phyloP scores from a whole-genome alignment of 768 basidiomycete species.

The Calocybe indica region DNA sequence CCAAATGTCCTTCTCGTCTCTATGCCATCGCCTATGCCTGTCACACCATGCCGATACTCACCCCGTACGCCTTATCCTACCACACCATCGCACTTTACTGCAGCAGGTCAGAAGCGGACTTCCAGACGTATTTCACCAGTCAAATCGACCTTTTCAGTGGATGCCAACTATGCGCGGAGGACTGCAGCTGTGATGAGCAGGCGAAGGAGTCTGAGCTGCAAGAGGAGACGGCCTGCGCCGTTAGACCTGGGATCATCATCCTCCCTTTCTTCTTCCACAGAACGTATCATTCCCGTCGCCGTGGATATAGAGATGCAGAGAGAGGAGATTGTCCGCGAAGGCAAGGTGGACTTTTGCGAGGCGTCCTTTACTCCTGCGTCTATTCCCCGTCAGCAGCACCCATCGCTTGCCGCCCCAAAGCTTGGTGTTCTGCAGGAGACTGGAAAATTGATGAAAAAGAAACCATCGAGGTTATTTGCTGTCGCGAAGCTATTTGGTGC shows the following conservation, averaged over 20 bases:
- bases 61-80: conserved; percentile 7
- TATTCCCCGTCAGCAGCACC: too few relatives aligned
- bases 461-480: too few relatives aligned
- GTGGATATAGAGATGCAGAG: conserved; percentile 1
- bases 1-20: too few relatives aligned
- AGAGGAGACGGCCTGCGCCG: conserved; percentile 30
- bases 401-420: too few relatives aligned
- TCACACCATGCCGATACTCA: not conserved
- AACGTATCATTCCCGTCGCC: conserved; percentile 3
- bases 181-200: too few relatives aligned
- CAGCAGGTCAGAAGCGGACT: not conserved
- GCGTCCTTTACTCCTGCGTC: conserved; percentile 28
- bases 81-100: conserved; percentile 1
- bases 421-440: too few relatives aligned
- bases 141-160: not conserved
- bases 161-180: too few relatives aligned
- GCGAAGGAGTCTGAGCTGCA: conserved; percentile 10
- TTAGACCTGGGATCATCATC: conserved; percentile 23
- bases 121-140: not conserved
- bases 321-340: conserved; percentile 4
- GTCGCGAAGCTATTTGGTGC: too few relatives aligned
- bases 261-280: conserved; percentile 5
- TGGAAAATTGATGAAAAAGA: too few relatives aligned
- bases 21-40: conserved; percentile 5
- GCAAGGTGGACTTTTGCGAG: conserved; percentile 30